Percentiles rank a stretch among this genome's conserved stretches.
These are phyloP conservation scores for Epichloe typhina DNA, from an alignment of 2,329 filamentous ascomycete species.

Conservation along the genomic window DNA sequence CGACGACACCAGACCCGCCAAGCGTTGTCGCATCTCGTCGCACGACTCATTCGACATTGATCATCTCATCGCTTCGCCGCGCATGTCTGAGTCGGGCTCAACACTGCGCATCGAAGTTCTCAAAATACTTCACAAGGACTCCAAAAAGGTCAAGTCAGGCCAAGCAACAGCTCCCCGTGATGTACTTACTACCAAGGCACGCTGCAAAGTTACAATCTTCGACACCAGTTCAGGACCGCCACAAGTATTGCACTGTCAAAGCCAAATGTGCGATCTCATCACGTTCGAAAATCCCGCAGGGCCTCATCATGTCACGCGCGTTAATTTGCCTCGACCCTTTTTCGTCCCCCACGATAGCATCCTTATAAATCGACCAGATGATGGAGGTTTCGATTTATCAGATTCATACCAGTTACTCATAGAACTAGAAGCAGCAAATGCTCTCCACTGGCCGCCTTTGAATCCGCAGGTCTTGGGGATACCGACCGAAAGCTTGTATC, in stretches of 20 bases:
- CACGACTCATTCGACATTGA: conserved; percentile 21
- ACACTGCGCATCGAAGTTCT: conserved; percentile 39
- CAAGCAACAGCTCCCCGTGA: conserved; percentile 17
- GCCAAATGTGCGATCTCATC: conserved; percentile 39
- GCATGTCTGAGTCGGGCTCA: conserved; percentile 21
- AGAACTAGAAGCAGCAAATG: conserved; percentile 38
- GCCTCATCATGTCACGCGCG: conserved; percentile 31
- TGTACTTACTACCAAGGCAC: conserved; percentile 20
- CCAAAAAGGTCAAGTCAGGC: conserved; percentile 21
- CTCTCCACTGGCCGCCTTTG: conserved; percentile 39
- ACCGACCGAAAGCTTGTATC: conserved; percentile 8
- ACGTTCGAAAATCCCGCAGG: conserved; percentile 35
- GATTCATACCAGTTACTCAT: conserved; percentile 36
- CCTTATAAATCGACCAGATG: conserved; percentile 33
- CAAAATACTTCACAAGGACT: conserved; percentile 37
- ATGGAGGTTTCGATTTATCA: conserved; percentile 32
- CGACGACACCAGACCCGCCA: conserved; percentile 27
- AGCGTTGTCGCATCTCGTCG: conserved; percentile 36
- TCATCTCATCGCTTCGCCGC: conserved; percentile 19
- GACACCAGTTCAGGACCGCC: conserved; percentile 22
- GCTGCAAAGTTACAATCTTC: conserved; percentile 24
- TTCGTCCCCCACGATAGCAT: conserved; percentile 37
- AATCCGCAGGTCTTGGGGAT: conserved; percentile 23
- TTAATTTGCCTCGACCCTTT: conserved; percentile 37
- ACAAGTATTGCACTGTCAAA: conserved; percentile 38